Base-by-base conservation (phyloP, 2,329 filamentous ascomycete genomes). In the Diplocarpon mali region DNA sequence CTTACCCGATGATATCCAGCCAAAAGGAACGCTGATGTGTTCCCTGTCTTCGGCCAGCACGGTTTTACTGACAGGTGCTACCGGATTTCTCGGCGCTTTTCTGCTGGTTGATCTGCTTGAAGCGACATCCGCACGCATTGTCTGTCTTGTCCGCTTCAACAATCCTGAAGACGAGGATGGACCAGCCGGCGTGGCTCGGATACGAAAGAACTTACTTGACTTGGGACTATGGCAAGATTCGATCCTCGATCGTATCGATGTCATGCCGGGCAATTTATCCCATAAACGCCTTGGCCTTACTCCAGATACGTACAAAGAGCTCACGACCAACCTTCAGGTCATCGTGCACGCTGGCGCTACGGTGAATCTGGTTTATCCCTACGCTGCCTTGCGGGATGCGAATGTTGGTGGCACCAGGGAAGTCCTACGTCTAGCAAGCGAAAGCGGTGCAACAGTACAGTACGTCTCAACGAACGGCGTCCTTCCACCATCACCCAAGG, bases 1-100 rank as follows among this genome's bases (percentile, higher is more conserved):
- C 1, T 71, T 89, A 5, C 76, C 83, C 5, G 66, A 79, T 1
- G 81, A 85, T n/a, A 84, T 89, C 42, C 68, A 75, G 51, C 72
- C 78, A 2, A 54, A 64, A 1, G 66, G 69, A 1, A 65, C 70
- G 2, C 71, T 70, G 13, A 47, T 57, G 17, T 54, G 60, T 28
- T 8, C 41, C 5, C 41, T 43, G 14, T 51, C 58, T n/a, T 49
- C 62, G 50, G 51, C 64, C 41, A 48, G 66, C 32, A 86, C 81
- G 0, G 71, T 92, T 7, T 82, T 95, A 61, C 65, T 95, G 11
- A 95, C 88, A 4, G 88, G 89, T 38, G 85, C 84, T 2, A 95
- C 88, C 2, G 89, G 88, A 1, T 95, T 94, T 69, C 65, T 95
- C 16, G 88, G 89, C 28, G 76, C 84, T 0, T 93, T 88, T 58